Evolutionary conservation across 2,329 filamentous ascomycete genomes (phyloP).

Genomic region (Colletotrichum lini): DNA sequence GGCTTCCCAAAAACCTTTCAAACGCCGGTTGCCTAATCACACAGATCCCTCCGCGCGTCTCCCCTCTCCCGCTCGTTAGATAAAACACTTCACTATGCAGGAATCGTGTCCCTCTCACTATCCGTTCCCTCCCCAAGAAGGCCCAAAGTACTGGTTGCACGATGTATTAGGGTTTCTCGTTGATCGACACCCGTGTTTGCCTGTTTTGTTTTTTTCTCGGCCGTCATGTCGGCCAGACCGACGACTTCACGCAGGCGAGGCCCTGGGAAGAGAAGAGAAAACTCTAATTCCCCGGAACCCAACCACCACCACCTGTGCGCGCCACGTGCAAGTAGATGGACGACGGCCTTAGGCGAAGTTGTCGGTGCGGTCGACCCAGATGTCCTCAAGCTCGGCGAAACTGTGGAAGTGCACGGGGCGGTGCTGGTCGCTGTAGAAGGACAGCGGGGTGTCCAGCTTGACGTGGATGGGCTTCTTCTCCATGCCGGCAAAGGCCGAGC

Average conservation of each 20-base stretch:
- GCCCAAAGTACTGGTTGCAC: slow-evolving; percentile 3
- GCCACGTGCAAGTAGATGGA: neutral
- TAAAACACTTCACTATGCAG: neutral
- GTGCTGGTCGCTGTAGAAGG: slow-evolving; percentile 94
- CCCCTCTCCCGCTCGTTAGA: neutral
- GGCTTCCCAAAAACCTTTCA: slow-evolving; percentile 8
- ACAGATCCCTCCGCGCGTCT: neutral
- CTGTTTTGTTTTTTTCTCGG: neutral
- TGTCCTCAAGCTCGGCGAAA: slow-evolving; percentile 97
- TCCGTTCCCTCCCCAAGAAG: neutral
- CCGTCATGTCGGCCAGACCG: neutral
- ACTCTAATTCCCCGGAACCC: neutral
- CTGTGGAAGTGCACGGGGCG: slow-evolving; percentile 96
- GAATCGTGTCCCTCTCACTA: neutral
- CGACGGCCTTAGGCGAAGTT: slow-evolving; percentile 81
- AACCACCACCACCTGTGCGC: neutral
- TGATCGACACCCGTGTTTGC: slow-evolving; percentile 1
- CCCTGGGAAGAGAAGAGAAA: neutral
- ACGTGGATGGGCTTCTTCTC: slow-evolving; percentile 94
- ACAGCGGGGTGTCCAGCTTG: slow-evolving; percentile 90
- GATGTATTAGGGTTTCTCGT: slow-evolving; percentile 10
- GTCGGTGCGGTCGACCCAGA: slow-evolving; percentile 93
- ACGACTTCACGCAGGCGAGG: neutral
- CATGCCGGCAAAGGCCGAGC: slow-evolving; percentile 85
- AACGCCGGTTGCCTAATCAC: slow-evolving; percentile 22